Percentiles rank a stretch among this genome's conserved stretches.
These are phyloP conservation scores for Backusella mclennaniae DNA, from an alignment of 192 early-diverging fungal genomes.

Conservation along the genomic window DNA sequence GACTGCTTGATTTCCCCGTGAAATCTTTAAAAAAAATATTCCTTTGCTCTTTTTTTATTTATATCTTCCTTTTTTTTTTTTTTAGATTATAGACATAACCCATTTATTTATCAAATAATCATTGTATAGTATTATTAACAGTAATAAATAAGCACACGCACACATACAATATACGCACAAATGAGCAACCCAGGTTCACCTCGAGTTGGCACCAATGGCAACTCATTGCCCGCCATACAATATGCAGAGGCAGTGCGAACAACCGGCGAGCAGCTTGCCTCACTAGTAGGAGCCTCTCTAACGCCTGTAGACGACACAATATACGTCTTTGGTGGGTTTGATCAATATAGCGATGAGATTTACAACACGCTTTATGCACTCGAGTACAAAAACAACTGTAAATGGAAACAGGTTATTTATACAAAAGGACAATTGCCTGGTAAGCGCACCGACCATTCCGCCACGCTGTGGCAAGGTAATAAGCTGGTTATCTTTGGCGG, in stretches of 20 bases:
- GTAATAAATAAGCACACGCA: neutral
- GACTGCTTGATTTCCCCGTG: neutral
- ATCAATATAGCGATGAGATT: constrained; percentile 66
- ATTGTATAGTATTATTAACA: neutral
- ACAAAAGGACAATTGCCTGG: constrained; percentile 44
- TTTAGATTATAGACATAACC: no score
- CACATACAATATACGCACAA: neutral
- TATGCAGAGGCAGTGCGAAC: constrained; percentile 11
- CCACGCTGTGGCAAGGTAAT: constrained; percentile 54
- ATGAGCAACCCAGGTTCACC: constrained; percentile 10
- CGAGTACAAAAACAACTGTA: constrained; percentile 31
- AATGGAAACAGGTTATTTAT: constrained; percentile 53
- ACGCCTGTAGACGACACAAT: constrained; percentile 40
- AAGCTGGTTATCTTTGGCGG: constrained; percentile 69
- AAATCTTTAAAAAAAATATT: neutral
- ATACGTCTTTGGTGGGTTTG: constrained; percentile 62
- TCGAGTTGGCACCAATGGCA: neutral
- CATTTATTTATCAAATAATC: neutral
- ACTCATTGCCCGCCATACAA: neutral
- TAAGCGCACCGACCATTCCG: constrained; percentile 62
- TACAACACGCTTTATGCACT: constrained; percentile 61
- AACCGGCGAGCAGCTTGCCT: constrained; percentile 31
- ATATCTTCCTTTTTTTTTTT: neutral
- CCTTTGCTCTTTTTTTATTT: neutral
- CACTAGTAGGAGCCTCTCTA: constrained; percentile 41